phyloP scores from a whole-genome alignment of 495 filamentous ascomycete genomes.

The Podospora bellae-mahoneyi region DNA sequence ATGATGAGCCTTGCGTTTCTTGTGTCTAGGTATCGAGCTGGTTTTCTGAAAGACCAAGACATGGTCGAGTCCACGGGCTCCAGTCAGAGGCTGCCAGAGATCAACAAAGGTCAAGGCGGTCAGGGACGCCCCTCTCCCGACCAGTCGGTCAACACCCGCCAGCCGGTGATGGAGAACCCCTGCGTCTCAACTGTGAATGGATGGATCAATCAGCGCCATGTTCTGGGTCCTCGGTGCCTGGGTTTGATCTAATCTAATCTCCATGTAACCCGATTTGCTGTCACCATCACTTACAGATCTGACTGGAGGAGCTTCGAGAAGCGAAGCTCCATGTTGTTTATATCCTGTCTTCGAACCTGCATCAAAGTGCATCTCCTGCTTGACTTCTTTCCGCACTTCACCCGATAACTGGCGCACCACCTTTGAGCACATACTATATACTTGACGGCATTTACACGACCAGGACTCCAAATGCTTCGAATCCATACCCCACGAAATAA shows the following conservation, averaged over 20 bases:
- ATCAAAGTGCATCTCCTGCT: neutral
- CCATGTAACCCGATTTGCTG: slow-evolving; percentile 18
- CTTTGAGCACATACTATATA: neutral
- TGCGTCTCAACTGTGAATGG: neutral
- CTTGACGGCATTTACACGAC: neutral
- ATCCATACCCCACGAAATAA: neutral
- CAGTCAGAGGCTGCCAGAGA: neutral
- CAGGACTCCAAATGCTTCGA: neutral
- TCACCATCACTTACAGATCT: slow-evolving; percentile 5
- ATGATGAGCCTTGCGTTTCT: neutral
- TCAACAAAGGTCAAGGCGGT: neutral
- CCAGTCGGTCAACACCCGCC: neutral
- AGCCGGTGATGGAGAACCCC: neutral
- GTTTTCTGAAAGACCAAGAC: neutral
- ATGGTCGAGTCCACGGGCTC: too few species aligned
- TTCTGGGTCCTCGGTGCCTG: slow-evolving; percentile 8
- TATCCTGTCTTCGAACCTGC: neutral
- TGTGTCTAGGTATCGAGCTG: neutral
- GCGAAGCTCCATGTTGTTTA: neutral
- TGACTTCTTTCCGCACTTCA: neutral
- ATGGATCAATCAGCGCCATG: neutral
- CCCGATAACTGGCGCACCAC: neutral
- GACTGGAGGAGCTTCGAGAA: neutral
- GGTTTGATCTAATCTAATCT: slow-evolving; percentile 21
- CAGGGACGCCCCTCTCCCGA: neutral